phyloP scores from a whole-genome alignment of 192 early-diverging fungal species.

The Funneliformis geosporum region DNA sequence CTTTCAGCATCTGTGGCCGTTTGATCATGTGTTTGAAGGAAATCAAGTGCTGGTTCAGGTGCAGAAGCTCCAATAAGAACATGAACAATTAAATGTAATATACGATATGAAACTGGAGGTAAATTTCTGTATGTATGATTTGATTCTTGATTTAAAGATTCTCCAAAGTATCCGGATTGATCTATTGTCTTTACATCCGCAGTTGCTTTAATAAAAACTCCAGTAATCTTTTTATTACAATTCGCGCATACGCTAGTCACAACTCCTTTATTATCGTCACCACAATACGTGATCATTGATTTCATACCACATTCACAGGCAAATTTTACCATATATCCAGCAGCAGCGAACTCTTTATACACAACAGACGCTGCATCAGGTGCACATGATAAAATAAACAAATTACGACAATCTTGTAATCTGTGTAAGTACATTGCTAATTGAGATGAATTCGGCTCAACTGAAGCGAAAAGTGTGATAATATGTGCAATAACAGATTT shows the following conservation, averaged over 20 bases:
- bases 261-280: not conserved
- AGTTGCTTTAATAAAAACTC: not conserved
- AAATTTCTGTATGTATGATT: not conserved
- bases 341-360: not conserved
- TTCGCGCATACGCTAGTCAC: not conserved
- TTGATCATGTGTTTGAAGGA: not conserved
- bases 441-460: constrained; percentile 19
- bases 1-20: not conserved
- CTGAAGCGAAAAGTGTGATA: constrained; percentile 10
- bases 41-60: not conserved
- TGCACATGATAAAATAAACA: constrained; percentile 10
- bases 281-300: constrained; percentile 15
- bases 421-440: constrained; percentile 18
- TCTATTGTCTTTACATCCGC: not conserved
- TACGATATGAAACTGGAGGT: constrained; percentile 1
- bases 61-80: constrained; percentile 21
- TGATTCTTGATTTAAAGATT: not conserved
- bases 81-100: constrained; percentile 32
- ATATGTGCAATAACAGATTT: constrained; percentile 27
- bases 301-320: constrained; percentile 23
- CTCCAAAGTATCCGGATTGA: constrained; percentile 19
- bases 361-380: not conserved
- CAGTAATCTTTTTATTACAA: not conserved
- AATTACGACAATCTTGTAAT: not conserved
- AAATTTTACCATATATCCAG: not conserved